These are phyloP conservation scores for Lyophyllum decastes DNA, from an alignment of 768 basidiomycete genomes.

Conservation along the genomic window DNA sequence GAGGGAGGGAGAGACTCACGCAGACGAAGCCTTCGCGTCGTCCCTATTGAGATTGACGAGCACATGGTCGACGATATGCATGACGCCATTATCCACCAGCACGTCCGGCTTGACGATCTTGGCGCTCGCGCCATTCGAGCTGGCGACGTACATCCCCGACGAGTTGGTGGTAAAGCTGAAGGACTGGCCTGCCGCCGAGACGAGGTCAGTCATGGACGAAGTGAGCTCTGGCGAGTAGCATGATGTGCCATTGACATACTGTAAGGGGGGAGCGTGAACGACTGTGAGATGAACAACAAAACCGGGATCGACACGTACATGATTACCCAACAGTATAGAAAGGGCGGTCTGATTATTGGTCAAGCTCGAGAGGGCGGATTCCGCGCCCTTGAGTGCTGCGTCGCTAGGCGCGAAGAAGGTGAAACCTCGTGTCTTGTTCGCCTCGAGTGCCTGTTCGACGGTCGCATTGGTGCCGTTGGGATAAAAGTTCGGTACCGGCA, in stretches of 20 bases:
- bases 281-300: too few relatives aligned
- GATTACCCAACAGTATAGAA: slow-evolving; percentile 52
- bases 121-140: slow-evolving; percentile 38
- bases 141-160: slow-evolving; percentile 57
- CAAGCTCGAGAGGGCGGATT: slow-evolving; percentile 31
- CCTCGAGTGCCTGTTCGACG: slow-evolving; percentile 32
- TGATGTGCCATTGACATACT: slow-evolving; percentile 70
- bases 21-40: slow-evolving; percentile 46
- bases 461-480: slow-evolving; percentile 35
- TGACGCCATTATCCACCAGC: slow-evolving; percentile 65
- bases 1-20: slow-evolving; percentile 39
- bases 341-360: slow-evolving; percentile 49
- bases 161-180: slow-evolving; percentile 54
- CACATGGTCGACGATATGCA: slow-evolving; percentile 61
- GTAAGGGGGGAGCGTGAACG: not conserved
- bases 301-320: slow-evolving; percentile 40
- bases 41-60: slow-evolving; percentile 47
- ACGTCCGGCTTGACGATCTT: slow-evolving; percentile 60
- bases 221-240: slow-evolving; percentile 57
- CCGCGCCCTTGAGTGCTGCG: slow-evolving; percentile 42
- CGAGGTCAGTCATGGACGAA: slow-evolving; percentile 29
- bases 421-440: slow-evolving; percentile 43
- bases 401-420: slow-evolving; percentile 71
- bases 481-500: slow-evolving; percentile 23
- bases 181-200: slow-evolving; percentile 58